These are phyloP conservation scores for Canna indica DNA, from an alignment of 176 grass and related monocot genomes.

Conservation along the genomic window DNA sequence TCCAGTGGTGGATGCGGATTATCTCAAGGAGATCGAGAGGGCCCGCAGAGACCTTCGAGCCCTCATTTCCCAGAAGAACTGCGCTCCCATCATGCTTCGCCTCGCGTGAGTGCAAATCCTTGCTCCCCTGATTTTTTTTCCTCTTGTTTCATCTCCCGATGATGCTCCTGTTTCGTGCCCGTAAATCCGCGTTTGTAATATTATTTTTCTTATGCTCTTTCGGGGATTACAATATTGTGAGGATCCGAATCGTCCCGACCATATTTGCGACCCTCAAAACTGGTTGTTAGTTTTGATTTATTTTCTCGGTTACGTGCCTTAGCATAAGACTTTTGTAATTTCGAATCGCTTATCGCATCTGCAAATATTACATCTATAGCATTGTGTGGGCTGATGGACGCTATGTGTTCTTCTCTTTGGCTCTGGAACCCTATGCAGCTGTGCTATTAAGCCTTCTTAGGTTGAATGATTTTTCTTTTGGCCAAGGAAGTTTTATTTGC, in stretches of 20 bases:
- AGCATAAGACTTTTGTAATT: too few species aligned
- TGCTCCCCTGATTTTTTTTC: background rate
- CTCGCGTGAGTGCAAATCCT: slow-evolving; percentile 45
- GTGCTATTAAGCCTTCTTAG: background rate
- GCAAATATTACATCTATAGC: background rate
- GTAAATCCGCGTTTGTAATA: too few species aligned
- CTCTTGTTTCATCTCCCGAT: background rate
- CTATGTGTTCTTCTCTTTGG: background rate
- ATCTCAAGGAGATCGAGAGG: slow-evolving; percentile 80
- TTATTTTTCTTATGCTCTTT: too few species aligned
- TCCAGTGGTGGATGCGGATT: slow-evolving; percentile 70
- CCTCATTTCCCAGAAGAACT: slow-evolving; percentile 85
- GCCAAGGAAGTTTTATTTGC: background rate
- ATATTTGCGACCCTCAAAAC: too few species aligned
- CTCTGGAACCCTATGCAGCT: background rate
- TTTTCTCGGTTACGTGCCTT: too few species aligned
- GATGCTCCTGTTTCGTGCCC: too few species aligned
- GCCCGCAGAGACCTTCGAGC: slow-evolving; percentile 75
- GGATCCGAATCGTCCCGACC: too few species aligned
- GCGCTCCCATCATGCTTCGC: slow-evolving; percentile 96
- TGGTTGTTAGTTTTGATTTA: too few species aligned
- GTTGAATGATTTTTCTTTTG: background rate
- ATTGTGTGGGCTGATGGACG: background rate
- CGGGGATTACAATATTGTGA: too few species aligned
- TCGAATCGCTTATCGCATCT: background rate